Evolutionary conservation across 306 rosid genomes (phyloP), one percentile per base, ranked within the genome.

Genomic region (Rosa chinensis): DNA sequence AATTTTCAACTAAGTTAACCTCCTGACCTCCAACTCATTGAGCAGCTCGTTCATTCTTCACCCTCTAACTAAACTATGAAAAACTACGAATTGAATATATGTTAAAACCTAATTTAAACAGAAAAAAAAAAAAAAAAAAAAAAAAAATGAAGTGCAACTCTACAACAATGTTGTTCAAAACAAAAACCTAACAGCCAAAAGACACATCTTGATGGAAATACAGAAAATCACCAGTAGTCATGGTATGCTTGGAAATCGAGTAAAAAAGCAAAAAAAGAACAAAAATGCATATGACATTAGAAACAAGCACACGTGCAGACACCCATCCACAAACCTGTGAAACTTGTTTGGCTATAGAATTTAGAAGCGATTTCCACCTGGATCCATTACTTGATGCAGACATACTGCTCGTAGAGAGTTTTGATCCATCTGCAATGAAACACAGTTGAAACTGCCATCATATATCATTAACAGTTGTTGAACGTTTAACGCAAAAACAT

Each of bases 271-370:
- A 20, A 68, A 35, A 55, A 35, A 50, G 13, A 66, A 13, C 4
- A 3, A 59, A 10, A 23, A n/a, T 53, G 63, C 42, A 62, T 4
- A 62, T 28, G 68, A 62, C 39, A 28, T 6, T 23, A 62, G 18
- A 62, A 62, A 62, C 32, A 23, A 43, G 14, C 6, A 25, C 11
- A 61, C 28, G 79, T 70, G 13, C 58, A 9, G 6, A 43, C 6
- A 67, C 18, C 16, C 47, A 59, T 58, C 20, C 40, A 78, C 86
- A 72, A 78, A 94, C 99, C 99, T 94, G 97, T 47, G 99, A 95
- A 86, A 95, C 94, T 55, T 95, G 97, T 86, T 87, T 91, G 82
- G 97, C 94, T 68, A 95, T 78, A 40, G 95, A 85, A 82, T 88
- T 81, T 58, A 91, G 74, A 21, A 95, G 66, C 44, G 91, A 84